Evolutionary conservation across 345 rosid species (phyloP), one percentile per base, ranked within the genome.

Genomic region (Boechera stricta): DNA sequence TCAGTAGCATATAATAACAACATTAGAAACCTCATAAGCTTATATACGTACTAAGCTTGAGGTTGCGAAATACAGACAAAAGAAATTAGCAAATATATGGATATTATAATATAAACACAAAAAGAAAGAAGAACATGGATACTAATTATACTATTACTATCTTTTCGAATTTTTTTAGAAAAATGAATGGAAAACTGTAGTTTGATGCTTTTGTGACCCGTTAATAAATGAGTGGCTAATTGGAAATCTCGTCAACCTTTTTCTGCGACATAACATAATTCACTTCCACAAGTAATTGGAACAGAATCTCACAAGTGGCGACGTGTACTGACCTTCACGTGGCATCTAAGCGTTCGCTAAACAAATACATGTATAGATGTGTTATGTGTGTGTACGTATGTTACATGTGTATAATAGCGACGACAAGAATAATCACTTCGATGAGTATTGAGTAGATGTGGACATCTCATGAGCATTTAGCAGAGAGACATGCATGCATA

Each of bases 261-360:
- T n/a, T 67, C 69, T 78, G 48, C 65, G 64, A 79, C 82, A 67
- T 53, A 10, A 79, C 82, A 67, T 53, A 10, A 47, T 79, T 67
- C 70, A 79, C 71, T 79, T 73, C 70, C 56, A 67, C 82, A 79
- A 72, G 82, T 53, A 73, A 78, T 45, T 51, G 74, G 81, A 78
- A 67, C 78, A 72, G 66, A 73, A 67, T 66, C 52, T 59, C 82
- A 73, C 74, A 67, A 79, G 53, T 79, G 78, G 55, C 69, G 9
- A 18, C 49, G 39, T 60, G 58, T 44, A 4, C 2, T 47, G 0
- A 36, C 3, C 9, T 13, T 62, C 78, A 67, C 78, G 59, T 67
- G 70, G 32, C 78, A 4, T 4, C 15, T 45, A 28, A 15, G 28
- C 7, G 1, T 62, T 60, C 28, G 29, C 55, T 58, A 61, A 60